A percentile compares a stretch with the other conserved stretches of the same genome.
Conservation (phyloP, 192 early-diverging fungal species). For the Gigaspora rosea region DNA sequence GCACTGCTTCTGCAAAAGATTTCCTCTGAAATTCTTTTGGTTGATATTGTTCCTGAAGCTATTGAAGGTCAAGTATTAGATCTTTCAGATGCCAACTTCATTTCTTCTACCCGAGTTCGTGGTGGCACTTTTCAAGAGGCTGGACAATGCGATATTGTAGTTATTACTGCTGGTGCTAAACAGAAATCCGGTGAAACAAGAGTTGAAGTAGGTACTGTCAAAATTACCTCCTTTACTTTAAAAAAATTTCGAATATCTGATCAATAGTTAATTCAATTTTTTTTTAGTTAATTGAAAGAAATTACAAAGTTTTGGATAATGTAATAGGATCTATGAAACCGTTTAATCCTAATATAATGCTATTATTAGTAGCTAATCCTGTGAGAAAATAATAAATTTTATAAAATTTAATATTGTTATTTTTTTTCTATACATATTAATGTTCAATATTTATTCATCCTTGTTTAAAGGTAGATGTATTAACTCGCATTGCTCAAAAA, state of each 20-base stretch:
- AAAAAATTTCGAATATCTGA: not conserved
- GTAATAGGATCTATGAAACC: slow-evolving; percentile 75
- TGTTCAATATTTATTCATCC: not conserved
- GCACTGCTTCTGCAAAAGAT: slow-evolving; percentile 70
- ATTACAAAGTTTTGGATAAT: slow-evolving; percentile 73
- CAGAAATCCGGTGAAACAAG: slow-evolving; percentile 78
- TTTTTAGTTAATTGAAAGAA: slow-evolving; percentile 69
- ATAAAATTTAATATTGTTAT: not conserved
- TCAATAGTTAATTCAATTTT: not conserved
- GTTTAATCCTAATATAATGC: slow-evolving; percentile 66
- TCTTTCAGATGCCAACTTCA: slow-evolving; percentile 76
- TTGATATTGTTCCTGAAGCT: slow-evolving; percentile 68
- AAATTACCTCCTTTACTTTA: too few species aligned
- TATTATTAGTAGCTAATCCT: slow-evolving; percentile 84
- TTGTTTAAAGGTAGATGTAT: slow-evolving; percentile 52
- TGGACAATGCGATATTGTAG: slow-evolving; percentile 81
- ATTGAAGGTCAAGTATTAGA: slow-evolving; percentile 81
- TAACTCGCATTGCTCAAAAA: slow-evolving; percentile 84
- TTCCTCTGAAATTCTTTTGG: slow-evolving; percentile 69
- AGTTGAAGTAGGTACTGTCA: slow-evolving; percentile 41
- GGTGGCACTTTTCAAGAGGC: slow-evolving; percentile 66
- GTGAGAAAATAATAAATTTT: slow-evolving; percentile 37
- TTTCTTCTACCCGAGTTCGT: slow-evolving; percentile 63
- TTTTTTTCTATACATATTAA: not conserved
- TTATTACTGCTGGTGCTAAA: slow-evolving; percentile 83